Conservation (phyloP, 192 early-diverging fungal species). For the Umbelopsis vinacea region DNA sequence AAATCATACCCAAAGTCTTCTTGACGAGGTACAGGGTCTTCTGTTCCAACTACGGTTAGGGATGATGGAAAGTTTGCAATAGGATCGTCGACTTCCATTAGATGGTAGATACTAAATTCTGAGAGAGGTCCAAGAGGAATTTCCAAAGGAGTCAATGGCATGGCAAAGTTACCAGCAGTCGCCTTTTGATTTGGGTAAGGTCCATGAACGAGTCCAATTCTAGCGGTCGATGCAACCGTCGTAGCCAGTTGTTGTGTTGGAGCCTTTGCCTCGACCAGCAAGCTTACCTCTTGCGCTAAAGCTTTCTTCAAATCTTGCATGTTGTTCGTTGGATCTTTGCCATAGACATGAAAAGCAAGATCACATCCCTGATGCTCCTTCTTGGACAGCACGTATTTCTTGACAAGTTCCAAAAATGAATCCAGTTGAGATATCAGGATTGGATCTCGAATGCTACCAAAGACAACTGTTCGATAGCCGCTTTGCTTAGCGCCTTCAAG, state of each 20-base stretch:
- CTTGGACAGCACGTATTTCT: not conserved
- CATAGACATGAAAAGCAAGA: conserved; percentile 24
- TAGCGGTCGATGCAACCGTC: conserved; percentile 15
- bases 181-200: conserved; percentile 26
- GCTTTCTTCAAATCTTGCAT: not conserved
- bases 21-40: no score
- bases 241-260: conserved; percentile 12
- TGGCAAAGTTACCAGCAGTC: conserved; percentile 27
- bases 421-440: conserved; percentile 27
- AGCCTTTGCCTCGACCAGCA: conserved; percentile 18
- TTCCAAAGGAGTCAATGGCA: conserved; percentile 26
- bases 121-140: conserved; percentile 16
- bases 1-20: not conserved
- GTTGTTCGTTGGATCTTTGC: conserved; percentile 6
- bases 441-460: conserved; percentile 29
- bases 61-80: not conserved
- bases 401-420: not conserved
- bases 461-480: conserved; percentile 14
- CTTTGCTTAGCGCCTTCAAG: conserved; percentile 24
- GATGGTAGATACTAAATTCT: conserved; percentile 27
- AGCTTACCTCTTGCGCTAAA: conserved; percentile 3
- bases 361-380: not conserved
- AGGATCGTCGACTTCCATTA: conserved; percentile 27
- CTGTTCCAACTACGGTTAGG: not conserved
- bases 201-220: conserved; percentile 23